Percentiles rank a stretch among this genome's conserved stretches.
phyloP scores from a whole-genome alignment of 805 yeast genomes.

The Blastobotrys americana region DNA sequence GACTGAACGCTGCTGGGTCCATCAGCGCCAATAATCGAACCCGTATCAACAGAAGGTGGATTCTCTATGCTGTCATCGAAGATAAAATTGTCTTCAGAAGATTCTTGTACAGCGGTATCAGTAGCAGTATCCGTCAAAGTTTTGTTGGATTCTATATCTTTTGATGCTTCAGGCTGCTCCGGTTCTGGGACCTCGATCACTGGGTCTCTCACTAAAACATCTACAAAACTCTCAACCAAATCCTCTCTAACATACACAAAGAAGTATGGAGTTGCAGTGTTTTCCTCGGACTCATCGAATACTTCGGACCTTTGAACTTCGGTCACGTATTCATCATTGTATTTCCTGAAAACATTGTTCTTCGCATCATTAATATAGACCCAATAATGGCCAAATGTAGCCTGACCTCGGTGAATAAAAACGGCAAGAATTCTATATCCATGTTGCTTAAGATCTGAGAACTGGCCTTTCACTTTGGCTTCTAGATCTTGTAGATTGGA shows the following conservation, averaged over 20 bases:
- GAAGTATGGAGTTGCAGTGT: constrained; percentile 92
- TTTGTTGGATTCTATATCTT: too few species aligned
- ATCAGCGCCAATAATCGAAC: too few species aligned
- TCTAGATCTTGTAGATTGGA: constrained; percentile 40
- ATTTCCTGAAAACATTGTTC: constrained; percentile 67
- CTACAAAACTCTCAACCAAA: constrained; percentile 32
- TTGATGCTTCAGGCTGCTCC: too few species aligned
- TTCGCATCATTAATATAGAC: constrained; percentile 76
- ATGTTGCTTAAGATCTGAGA: constrained; percentile 48
- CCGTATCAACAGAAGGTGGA: too few species aligned
- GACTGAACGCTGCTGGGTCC: too few species aligned
- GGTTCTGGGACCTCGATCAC: too few species aligned
- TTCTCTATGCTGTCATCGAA: too few species aligned
- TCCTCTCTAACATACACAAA: constrained; percentile 74
- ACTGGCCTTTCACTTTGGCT: constrained; percentile 49
- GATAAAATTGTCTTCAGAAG: too few species aligned
- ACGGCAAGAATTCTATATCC: constrained; percentile 86
- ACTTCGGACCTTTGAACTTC: constrained; percentile 54
- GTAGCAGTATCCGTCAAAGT: too few species aligned
- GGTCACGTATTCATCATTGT: constrained; percentile 91
- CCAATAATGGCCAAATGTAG: constrained; percentile 97
- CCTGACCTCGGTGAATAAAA: constrained; percentile 93
- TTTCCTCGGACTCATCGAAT: constrained; percentile 35
- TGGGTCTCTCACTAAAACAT: constrained; percentile 15
- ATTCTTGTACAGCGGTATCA: too few species aligned